Base-by-base conservation (phyloP, 345 rosid genomes). In the Odontarrhena argentea region DNA sequence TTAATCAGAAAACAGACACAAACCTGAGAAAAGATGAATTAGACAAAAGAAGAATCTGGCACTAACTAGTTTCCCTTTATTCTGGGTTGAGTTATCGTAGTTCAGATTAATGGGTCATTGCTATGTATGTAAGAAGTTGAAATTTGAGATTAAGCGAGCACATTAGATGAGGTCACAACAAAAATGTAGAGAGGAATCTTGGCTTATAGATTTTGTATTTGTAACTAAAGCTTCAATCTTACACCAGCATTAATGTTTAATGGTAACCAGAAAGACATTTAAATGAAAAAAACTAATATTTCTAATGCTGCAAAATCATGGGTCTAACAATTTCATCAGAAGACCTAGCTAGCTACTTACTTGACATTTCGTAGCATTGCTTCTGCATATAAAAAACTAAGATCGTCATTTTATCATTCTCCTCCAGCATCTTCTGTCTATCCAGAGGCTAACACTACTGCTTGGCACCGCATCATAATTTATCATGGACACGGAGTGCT, bases 231-330 rank as follows among this genome's bases (percentile, higher is more conserved):
- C 26, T 40, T 40, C 6, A 28, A 30, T 46, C 53, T 55, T 63
- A 63, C 58, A 63, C 35, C 30, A 61, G 34, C 61, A 44, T 26
- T 54, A 37, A 70, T 18, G 36, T 51, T 71, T 55, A 1, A 71
- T 38, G 10, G 44, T 36, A 37, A 62, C 38, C 12, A 40, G 28
- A 46, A 41, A 48, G 15, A 50, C 28, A 18, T 8, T 46, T 13
- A 10, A 45, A 45, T 30, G 26, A 42, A 18, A 48, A 50, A 7
- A 8, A 7, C 22, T 22, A 64, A 38, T 6, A 56, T 41, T 48
- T 56, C 71, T 56, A 65, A 32, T 66, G 54, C 70, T 65, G 38
- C 71, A 72, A 73, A 73, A 73, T 65, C 76, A 73, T 35, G 61
- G 60, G 54, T 65, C 67, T 51, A 42, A 58, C 54, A 51, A 11